Conservation (phyloP, 2,329 filamentous ascomycete genomes). For the Nothopassalora personata region DNA sequence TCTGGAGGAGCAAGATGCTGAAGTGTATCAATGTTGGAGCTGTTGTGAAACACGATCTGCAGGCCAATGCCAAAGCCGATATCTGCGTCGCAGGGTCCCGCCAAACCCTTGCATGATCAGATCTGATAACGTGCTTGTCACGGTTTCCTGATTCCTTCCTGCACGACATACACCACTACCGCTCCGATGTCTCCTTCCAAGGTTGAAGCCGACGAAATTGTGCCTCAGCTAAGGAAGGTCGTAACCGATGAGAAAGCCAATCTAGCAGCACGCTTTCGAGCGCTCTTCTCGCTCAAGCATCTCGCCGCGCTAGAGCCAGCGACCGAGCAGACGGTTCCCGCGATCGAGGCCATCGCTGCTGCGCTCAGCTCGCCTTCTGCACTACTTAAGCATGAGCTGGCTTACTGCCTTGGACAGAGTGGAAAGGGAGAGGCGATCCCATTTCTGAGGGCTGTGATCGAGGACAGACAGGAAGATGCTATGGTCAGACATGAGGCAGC, state of each 20-base stretch:
- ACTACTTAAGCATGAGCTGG: slow-evolving; percentile 90
- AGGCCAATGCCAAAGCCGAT: background rate
- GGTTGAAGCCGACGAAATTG: slow-evolving; percentile 38
- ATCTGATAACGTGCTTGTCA: background rate
- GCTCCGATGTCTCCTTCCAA: slow-evolving; percentile 9
- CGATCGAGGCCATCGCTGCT: slow-evolving; percentile 77
- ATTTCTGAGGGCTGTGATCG: slow-evolving; percentile 66
- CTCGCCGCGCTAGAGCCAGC: slow-evolving; percentile 64
- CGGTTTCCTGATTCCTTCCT: background rate
- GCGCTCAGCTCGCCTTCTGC: slow-evolving; percentile 80
- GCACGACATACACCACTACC: background rate
- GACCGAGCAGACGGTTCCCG: slow-evolving; percentile 54
- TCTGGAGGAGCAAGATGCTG: background rate
- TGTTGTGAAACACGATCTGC: background rate
- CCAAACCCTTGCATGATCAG: background rate
- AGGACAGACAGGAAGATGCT: slow-evolving; percentile 74
- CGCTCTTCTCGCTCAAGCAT: slow-evolving; percentile 96
- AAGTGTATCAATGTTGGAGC: background rate
- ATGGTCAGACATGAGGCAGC: slow-evolving; percentile 98
- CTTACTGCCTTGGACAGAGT: slow-evolving; percentile 93
- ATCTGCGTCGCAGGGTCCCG: background rate
- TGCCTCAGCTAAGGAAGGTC: slow-evolving; percentile 64
- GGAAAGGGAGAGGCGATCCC: slow-evolving; percentile 63
- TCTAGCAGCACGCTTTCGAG: slow-evolving; percentile 85
- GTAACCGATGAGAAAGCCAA: slow-evolving; percentile 75